Conservation (phyloP, 2,329 filamentous ascomycete species). For the Sporothrix euskadiensis region DNA sequence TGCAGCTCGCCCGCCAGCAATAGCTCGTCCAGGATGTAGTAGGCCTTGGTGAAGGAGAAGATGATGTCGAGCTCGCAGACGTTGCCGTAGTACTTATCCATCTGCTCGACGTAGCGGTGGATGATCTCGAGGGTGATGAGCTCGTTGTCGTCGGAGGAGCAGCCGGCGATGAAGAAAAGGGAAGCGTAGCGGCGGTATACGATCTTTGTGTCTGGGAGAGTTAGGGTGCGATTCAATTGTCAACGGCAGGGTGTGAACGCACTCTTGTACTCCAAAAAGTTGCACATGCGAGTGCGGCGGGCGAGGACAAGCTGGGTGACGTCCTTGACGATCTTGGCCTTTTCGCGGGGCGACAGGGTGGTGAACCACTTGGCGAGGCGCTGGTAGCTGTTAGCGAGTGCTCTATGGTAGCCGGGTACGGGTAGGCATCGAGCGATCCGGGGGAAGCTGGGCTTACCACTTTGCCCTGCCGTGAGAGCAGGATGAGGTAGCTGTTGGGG, state of each 20-base stretch:
- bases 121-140: slow-evolving; percentile 98
- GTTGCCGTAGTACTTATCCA: slow-evolving; percentile 99
- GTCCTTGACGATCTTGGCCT: slow-evolving; percentile 99
- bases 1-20: slow-evolving; percentile 94
- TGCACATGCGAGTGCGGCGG: slow-evolving; percentile 97
- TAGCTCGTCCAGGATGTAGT: slow-evolving; percentile 97
- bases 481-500: slow-evolving; percentile 84
- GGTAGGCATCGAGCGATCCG: no score
- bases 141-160: slow-evolving; percentile 96
- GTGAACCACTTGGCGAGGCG: slow-evolving; percentile 99
- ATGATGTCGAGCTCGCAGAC: slow-evolving; percentile 99
- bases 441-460: slow-evolving; percentile 64
- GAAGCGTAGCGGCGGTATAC: slow-evolving; percentile 98
- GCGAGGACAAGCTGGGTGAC: slow-evolving; percentile 96
- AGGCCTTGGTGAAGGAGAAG: slow-evolving; percentile 99
- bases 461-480: slow-evolving; percentile 98
- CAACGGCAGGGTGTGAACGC: slow-evolving; percentile 27
- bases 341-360: slow-evolving; percentile 94
- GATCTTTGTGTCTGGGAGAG: slow-evolving; percentile 81
- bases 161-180: slow-evolving; percentile 98
- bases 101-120: slow-evolving; percentile 98
- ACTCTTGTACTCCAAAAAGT: slow-evolving; percentile 99
- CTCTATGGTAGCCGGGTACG: no score
- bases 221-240: background rate
- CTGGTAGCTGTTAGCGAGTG: slow-evolving; percentile 50